Evolutionary conservation across 176 grass and related monocot genomes (phyloP), one percentile per base, ranked within the genome.

Genomic region (Lolium multiflorum): DNA sequence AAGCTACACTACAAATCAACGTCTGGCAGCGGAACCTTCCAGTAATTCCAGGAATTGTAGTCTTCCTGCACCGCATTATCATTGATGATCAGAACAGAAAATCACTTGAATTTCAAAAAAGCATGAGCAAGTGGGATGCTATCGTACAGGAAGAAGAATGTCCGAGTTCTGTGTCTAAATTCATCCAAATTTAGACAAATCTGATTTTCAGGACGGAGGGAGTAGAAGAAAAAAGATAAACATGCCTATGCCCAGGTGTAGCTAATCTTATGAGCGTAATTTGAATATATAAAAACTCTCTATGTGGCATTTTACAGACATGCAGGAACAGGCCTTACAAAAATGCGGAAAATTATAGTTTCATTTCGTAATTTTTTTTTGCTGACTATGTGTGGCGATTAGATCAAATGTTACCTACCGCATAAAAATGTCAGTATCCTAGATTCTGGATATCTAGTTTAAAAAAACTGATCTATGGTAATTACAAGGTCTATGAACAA

Each of bases 31-130:
- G 93, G 93, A 50, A 93, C 84, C 81, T 84, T 95, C 93, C 93
- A 95, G 81, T 87, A 95, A 67, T 95, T 95, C 93, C 93, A 95
- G 83, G 87, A 93, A 50, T 95, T 95, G 81, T 82, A 93, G 51
- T 95, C 91, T 86, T 95, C 94, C 94, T 95, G 91, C 81, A 73
- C 15, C 63, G 20, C 44, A 93, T 72, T 15, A 65, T 28, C 24
- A 78, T 69, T 16, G 0, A 81, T 50, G 59, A 54, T 86, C 79
- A 92, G 76, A 64, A 81, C 20, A 77, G 16, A 7, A 20, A 68
- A 39, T 39, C 46, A 57, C 52, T 50, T 5, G 3, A 35, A 39
- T 73, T 37, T 5, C 26, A 47, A 54, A 28, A 21, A 18, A 62
- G 16, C 24, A 65, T 17, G 50, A 18, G 26, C 25, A 47, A 58